A percentile compares a stretch with the other conserved stretches of the same genome.
phyloP scores from a whole-genome alignment of 1,284 basidiomycete species.

The Fomes fomentarius region DNA sequence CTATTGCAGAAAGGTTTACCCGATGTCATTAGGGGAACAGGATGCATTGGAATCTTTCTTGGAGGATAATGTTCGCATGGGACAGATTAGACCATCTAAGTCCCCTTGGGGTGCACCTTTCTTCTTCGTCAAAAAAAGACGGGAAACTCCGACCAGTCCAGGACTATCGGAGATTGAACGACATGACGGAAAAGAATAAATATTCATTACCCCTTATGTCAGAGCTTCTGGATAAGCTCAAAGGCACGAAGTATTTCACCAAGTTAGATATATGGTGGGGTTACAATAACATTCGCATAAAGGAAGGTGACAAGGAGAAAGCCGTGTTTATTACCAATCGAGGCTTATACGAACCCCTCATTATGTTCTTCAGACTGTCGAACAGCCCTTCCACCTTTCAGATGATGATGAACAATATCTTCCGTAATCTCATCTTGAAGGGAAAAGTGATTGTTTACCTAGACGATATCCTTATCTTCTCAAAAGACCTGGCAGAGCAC shows the following conservation, averaged over 20 bases:
- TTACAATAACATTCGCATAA: slow-evolving; percentile 9
- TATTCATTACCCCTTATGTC: slow-evolving; percentile 7
- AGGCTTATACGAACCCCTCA: slow-evolving; percentile 31
- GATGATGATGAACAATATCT: slow-evolving; percentile 9
- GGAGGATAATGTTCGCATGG: no score
- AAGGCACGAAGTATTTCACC: slow-evolving; percentile 1
- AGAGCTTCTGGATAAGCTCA: slow-evolving; percentile 2
- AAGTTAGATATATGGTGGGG: slow-evolving; percentile 10
- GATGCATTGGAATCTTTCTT: slow-evolving; percentile 16
- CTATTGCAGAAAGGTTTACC: slow-evolving; percentile 28
- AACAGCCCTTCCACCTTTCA: slow-evolving; percentile 36
- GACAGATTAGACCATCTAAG: not conserved
- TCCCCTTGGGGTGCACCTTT: slow-evolving; percentile 32
- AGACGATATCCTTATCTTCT: slow-evolving; percentile 12
- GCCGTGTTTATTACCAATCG: slow-evolving; percentile 16
- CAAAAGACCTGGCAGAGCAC: slow-evolving; percentile 8
- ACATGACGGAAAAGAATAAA: slow-evolving; percentile 31
- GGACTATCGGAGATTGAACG: no score
- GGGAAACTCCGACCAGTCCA: slow-evolving; percentile 30
- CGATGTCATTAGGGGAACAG: slow-evolving; percentile 28
- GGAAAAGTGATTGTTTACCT: slow-evolving; percentile 8
- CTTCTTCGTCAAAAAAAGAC: slow-evolving; percentile 45
- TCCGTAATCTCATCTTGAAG: slow-evolving; percentile 2
- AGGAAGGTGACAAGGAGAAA: slow-evolving; percentile 21
- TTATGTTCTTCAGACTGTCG: slow-evolving; percentile 37